Base-by-base conservation (phyloP, 306 rosid genomes). In the Lablab purpureus region DNA sequence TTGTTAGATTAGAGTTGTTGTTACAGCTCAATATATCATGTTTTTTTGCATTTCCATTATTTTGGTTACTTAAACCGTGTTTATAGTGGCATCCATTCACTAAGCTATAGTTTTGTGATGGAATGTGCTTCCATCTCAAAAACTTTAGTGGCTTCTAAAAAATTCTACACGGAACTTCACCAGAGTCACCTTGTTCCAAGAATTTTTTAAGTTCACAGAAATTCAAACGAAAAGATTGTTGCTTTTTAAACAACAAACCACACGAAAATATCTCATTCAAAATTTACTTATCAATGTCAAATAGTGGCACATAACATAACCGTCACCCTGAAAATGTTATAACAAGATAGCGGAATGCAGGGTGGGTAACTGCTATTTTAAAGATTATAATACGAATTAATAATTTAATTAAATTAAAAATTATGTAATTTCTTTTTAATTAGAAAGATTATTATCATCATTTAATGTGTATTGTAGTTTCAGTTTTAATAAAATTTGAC, bases 131-230 rank as follows among this genome's bases (percentile, higher is more conserved):
- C 46, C 18, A 17, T 67, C 21, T 22, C 56, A 67, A 69, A 19
- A 30, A 30, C 37, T 17, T 27, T 22, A 34, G 34, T 18, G 50
- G 65, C 37, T 72, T 72, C 66, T 15, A 22, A 73, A 41, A 71
- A 72, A 36, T 51, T 34, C 0, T 73, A 21, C 3, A 73, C 6
- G 5, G 17, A 52, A 32, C 19, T 30, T 71, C 41, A 69, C 18
- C 22, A 55, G 28, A 51, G 5, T 54, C 21, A 21, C 36, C 47
- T 18, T 19, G 51, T 15, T 36, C 22, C 25, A 73, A 54, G 37
- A 73, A 36, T 22, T 56, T n/a, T 60, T 13, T n/a, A 11, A 10
- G 17, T 7, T 22, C 7, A 23, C 17, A 56, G 32, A 55, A 63
- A 32, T 2, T 32, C 18, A 27, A 59, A 59, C 13, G 56, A 12